Evolutionary conservation across 257 asterid genomes (phyloP), one percentile per base, ranked within the genome.

Genomic region (Solanum bulbocastanum): DNA sequence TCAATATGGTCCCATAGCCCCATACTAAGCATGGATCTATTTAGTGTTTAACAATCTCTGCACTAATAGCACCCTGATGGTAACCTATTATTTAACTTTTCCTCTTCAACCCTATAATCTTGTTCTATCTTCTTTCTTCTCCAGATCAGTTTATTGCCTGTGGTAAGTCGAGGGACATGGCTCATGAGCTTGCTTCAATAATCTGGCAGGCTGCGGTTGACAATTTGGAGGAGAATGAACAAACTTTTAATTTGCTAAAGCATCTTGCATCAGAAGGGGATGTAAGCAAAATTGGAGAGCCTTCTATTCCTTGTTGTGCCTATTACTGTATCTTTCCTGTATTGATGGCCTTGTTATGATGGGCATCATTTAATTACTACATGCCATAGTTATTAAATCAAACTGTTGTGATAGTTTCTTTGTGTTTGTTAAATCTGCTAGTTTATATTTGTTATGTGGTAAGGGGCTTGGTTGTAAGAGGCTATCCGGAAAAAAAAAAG

Each of bases 81-180:
- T 27, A 44, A 79, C 85, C 40, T 46, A 25, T 79, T 44, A 79
- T 27, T 79, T 79, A 1, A 79, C 66, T 42, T 40, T 76, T 40
- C 60, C 60, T 23, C 18, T 37, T 79, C 65, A 79, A 79, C 27
- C 40, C 40, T 79, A 44, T 79, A 46, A 79, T 79, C n/a, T 44
- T 46, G 85, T 30, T 79, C 58, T 44, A 44, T 79, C 6, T n/a
- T 89, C 62, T 89, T 76, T 25, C 75, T 90, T 86, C 30, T 42
- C 82, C 96, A 95, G 96, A 95, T 87, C 98, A 95, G 89, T 95
- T 95, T 89, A 93, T 94, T 89, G 94, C 98, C 42, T 94, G 96
- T 84, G 98, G 95, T 42, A 91, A 91, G 90, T 95, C 98, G 65
- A 92, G 90, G 83, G 98, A 93, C 90, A 92, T 87, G 86, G 96